phyloP scores from a whole-genome alignment of 139 green algal genomes.

The Chlamydomonas urium region DNA sequence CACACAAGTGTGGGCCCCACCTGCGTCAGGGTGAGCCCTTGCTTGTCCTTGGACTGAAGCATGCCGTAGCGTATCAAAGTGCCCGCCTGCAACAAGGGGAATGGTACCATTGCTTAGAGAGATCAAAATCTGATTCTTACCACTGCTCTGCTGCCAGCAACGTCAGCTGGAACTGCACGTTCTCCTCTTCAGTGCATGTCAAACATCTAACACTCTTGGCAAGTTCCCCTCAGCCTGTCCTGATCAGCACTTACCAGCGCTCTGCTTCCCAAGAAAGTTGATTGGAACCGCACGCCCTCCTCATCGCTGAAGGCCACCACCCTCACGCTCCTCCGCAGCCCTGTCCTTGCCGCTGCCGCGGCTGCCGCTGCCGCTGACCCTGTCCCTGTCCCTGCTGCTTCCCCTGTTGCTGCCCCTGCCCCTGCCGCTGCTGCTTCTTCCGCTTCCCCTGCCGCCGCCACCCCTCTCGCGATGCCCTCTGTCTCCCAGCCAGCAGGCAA shows the following conservation, averaged over 20 bases:
- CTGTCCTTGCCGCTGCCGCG: neutral
- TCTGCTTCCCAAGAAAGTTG: constrained; percentile 85
- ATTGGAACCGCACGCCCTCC: constrained; percentile 88
- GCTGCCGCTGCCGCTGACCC: constrained; percentile 2
- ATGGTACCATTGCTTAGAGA: too few relatives aligned
- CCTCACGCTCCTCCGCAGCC: constrained; percentile 13
- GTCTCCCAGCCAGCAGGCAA: neutral
- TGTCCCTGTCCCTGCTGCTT: constrained; percentile 3
- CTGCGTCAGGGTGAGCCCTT: constrained; percentile 47
- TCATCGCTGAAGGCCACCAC: constrained; percentile 91
- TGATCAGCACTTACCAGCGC: constrained; percentile 44
- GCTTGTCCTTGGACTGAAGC: constrained; percentile 45
- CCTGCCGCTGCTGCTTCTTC: neutral
- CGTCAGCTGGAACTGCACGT: neutral
- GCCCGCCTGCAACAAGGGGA: constrained; percentile 54
- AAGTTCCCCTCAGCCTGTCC: too few relatives aligned
- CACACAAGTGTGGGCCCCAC: too few relatives aligned
- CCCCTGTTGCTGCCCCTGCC: neutral
- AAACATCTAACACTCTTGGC: too few relatives aligned
- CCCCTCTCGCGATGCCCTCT: too few relatives aligned
- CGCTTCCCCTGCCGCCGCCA: constrained; percentile 10
- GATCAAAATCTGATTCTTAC: neutral
- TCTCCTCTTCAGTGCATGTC: neutral
- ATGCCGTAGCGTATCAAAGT: constrained; percentile 52
- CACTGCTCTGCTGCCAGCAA: neutral